phyloP scores from a whole-genome alignment of 2,329 filamentous ascomycete genomes.

The Talaromyces sp. region DNA sequence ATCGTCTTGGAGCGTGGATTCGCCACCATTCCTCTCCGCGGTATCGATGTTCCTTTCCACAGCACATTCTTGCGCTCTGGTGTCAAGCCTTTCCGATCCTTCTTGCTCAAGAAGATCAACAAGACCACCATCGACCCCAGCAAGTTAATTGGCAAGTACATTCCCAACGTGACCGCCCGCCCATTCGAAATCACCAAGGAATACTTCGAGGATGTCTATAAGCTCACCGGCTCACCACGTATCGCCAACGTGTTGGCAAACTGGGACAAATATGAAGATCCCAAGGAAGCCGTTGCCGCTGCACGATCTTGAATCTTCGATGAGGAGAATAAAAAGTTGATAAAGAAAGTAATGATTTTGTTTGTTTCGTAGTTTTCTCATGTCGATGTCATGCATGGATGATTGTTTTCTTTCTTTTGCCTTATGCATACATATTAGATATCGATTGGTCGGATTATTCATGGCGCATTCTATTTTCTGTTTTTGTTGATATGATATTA shows the following conservation, averaged over 20 bases:
- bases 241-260: constrained; percentile 67
- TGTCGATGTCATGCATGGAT: constrained; percentile 17
- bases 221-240: constrained; percentile 74
- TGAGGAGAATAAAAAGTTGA: not conserved
- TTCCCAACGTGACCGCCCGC: constrained; percentile 94
- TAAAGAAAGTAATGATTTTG: constrained; percentile 5
- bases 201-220: constrained; percentile 99
- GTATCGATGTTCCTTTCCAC: constrained; percentile 99
- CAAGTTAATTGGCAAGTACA: constrained; percentile 97
- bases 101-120: constrained; percentile 99
- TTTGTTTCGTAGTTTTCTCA: not conserved
- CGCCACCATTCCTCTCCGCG: constrained; percentile 92
- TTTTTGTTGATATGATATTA: too few species aligned
- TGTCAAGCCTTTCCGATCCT: constrained; percentile 97
- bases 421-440: constrained; percentile 12
- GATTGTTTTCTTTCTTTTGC: not conserved
- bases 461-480: constrained; percentile 8
- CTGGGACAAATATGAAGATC: constrained; percentile 68
- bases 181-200: constrained; percentile 96
- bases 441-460: constrained; percentile 1
- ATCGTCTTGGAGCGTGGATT: constrained; percentile 91
- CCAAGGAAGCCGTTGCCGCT: constrained; percentile 9
- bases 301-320: constrained; percentile 2
- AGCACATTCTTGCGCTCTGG: constrained; percentile 96
- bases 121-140: constrained; percentile 97